A percentile compares a stretch with the other conserved stretches of the same genome.
Evolutionary conservation across 1,139 yeast genomes (phyloP).

Genomic region (Suhomyces taliae): DNA sequence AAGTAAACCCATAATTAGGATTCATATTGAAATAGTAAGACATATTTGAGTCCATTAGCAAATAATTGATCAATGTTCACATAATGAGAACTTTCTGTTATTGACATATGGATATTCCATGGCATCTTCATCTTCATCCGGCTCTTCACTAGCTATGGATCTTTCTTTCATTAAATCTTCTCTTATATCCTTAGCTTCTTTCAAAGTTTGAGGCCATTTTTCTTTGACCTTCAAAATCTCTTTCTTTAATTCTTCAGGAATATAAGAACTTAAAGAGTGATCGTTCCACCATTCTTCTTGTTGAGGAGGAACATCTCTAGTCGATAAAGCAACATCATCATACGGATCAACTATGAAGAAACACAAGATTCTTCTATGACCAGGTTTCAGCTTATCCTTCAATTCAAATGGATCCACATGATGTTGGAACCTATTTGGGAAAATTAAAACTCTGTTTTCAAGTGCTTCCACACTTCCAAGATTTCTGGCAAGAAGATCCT

Average conservation of each 20-base stretch:
- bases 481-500: not conserved
- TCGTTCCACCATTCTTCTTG: conserved; percentile 40
- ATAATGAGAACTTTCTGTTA: too few species aligned
- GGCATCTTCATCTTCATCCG: too few species aligned
- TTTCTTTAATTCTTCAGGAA: conserved; percentile 3
- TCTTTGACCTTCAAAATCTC: not conserved
- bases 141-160: too few species aligned
- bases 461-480: conserved; percentile 28
- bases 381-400: conserved; percentile 33
- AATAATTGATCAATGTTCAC: too few species aligned
- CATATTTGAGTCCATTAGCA: too few species aligned
- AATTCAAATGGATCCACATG: conserved; percentile 41
- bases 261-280: conserved; percentile 2
- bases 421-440: conserved; percentile 44
- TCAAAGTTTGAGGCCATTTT: too few species aligned
- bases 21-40: too few species aligned
- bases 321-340: conserved; percentile 28
- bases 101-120: too few species aligned
- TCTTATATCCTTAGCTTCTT: too few species aligned
- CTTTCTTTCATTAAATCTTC: too few species aligned
- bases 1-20: too few species aligned
- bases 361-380: conserved; percentile 42
- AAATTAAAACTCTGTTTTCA: conserved; percentile 33
- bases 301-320: conserved; percentile 43
- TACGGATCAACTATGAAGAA: conserved; percentile 42